Base-by-base conservation (phyloP, 1,284 basidiomycete genomes). In the Ganoderma boninense region DNA sequence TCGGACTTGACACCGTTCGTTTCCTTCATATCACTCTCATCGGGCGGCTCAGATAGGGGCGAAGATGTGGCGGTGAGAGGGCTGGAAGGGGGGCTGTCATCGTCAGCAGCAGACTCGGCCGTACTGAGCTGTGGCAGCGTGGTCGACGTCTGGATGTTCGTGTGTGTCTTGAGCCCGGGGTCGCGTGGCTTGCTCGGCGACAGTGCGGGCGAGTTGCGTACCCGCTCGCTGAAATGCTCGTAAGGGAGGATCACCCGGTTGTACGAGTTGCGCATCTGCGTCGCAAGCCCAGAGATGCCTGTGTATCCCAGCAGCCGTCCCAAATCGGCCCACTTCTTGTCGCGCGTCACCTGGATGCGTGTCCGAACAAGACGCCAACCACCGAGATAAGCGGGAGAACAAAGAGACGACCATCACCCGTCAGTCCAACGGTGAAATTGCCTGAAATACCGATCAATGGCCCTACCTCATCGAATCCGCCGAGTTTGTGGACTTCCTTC, bases 181-280 rank as follows among this genome's bases (percentile, higher is more conserved):
- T 82, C 78, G 60, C 78, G 75, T 66, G 74, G 75, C 69, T 79
- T 80, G 64, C 69, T 81, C 68, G 79, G 74, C 76, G 89, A 84
- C 63, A 85, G 76, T 16, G 81, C 80, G 23, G 91, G 87, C 38
- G 89, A 90, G 75, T 88, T 91, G 74, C 91, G 89, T 56, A 93
- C 92, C 62, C 91, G 88, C 66, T 92, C 90, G 69, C 92, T 92
- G 81, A 96, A 99, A 77, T 94, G 90, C 79, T 99, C 97, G 78
- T 96, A 99, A 10, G 97, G 98, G 43, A 95, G 86, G 74, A 99
- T 95, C 79, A 99, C 94, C 68, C 93, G 91, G 68, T 87, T 87
- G 82, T 98, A 99, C 4, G 97, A 95, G 74, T 91, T 92, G 83
- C 95, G 96, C 80, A 98, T 89, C 78, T 96, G 93, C 1, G 93